Evolutionary conservation across 768 basidiomycete genomes (phyloP), one percentile per base, ranked within the genome.

Genomic region (Cystobasidium ongulense): DNA sequence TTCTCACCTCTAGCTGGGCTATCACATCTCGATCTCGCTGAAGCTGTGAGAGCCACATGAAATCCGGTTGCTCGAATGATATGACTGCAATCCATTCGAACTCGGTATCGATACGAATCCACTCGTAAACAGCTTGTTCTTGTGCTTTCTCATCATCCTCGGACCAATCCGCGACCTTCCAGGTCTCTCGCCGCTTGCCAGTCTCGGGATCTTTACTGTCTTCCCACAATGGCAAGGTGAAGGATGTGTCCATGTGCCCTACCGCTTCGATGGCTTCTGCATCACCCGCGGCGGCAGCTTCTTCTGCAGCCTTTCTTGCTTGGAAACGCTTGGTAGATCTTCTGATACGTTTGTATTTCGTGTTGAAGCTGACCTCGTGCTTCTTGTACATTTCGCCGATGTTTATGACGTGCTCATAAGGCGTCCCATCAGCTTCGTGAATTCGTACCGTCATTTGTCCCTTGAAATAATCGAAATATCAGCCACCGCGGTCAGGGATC

Each of bases 381-480:
- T 89, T 89, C 80, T 97, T 97, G 83, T 89, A 91, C 0, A 87
- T 82, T 29, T 86, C 87, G 46, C 88, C 88, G 74, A 98, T 91
- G 80, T 96, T 92, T 50, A 99, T 84, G 27, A 99, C 92, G 80
- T 99, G 96, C 80, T 99, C 96, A 80, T 97, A 98, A 0, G 96
- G 95, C 41, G 96, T 98, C 1, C 95, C 96, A 80, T 99, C 96
- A 0, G 95, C 96, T 84, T 99, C 96, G 79, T 98, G 95, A 64
- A 98, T 96, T 35, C 96, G 91, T 73, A 99, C 89, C 31, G 96
- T 98, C 89, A 99, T 92, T 84, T 93, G 91, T 21, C 96, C 96
- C 88, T 92, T 41, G 43, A 13, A 46, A 13, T 46, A n/a, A n/a
- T 46, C 71, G 23, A 10, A 27, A 59, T 13, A 27, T 50, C 50